Conservation (phyloP, 2,329 filamentous ascomycete genomes). For the Teratosphaeria zuluensis region DNA sequence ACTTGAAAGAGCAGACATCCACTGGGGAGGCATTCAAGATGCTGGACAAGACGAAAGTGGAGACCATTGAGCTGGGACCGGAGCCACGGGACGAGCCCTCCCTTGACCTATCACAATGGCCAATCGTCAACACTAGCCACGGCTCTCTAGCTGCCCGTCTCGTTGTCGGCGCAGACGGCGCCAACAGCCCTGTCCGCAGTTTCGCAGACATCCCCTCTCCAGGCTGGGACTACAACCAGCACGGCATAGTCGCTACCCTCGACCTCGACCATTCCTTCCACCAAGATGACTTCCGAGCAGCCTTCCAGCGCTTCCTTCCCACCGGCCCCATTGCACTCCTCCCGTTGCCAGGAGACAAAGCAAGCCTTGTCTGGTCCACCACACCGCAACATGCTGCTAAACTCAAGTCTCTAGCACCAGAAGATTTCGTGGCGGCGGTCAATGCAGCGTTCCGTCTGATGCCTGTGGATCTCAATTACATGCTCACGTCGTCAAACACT, state of each 20-base stretch:
- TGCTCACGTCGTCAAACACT: slow-evolving; percentile 51
- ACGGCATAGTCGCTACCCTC: slow-evolving; percentile 86
- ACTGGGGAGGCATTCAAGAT: slow-evolving; percentile 55
- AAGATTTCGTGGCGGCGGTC: slow-evolving; percentile 75
- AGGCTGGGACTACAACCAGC: slow-evolving; percentile 88
- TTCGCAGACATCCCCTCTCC: slow-evolving; percentile 79
- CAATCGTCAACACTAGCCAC: slow-evolving; percentile 56
- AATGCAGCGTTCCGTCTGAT: slow-evolving; percentile 86
- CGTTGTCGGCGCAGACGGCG: slow-evolving; percentile 85
- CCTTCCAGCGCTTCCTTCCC: slow-evolving; percentile 91
- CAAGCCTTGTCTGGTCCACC: slow-evolving; percentile 91
- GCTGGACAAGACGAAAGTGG: slow-evolving; percentile 68
- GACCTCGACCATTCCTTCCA: slow-evolving; percentile 42
- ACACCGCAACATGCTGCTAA: slow-evolving; percentile 68
- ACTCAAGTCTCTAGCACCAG: slow-evolving; percentile 62
- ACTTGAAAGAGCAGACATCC: slow-evolving; percentile 7
- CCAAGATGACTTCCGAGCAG: slow-evolving; percentile 49
- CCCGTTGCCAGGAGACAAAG: slow-evolving; percentile 71
- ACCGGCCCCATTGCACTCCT: slow-evolving; percentile 86
- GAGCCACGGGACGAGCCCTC: slow-evolving; percentile 36
- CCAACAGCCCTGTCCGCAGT: slow-evolving; percentile 82
- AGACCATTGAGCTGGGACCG: slow-evolving; percentile 66
- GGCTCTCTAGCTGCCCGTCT: slow-evolving; percentile 64
- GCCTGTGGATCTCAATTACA: slow-evolving; percentile 69
- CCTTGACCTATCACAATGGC: slow-evolving; percentile 77